Conservation (phyloP, 352 stramenopile genomes). For the Halophytophthora batemanensis region DNA sequence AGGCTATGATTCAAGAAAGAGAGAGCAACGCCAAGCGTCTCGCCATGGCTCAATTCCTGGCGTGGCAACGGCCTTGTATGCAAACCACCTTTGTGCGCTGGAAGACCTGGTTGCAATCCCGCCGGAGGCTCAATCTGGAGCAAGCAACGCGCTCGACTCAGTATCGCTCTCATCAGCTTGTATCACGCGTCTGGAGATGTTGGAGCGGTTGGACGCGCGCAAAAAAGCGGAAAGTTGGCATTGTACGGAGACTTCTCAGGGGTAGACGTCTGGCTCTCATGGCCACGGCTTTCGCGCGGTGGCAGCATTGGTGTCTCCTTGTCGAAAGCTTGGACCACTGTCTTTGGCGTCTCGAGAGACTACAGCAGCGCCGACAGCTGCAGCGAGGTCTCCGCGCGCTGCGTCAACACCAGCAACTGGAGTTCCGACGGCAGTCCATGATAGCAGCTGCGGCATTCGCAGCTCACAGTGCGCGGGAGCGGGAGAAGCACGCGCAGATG, state of each 20-base stretch:
- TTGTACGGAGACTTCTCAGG: not conserved
- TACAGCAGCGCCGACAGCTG: conserved; percentile 12
- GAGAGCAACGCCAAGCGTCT: conserved; percentile 18
- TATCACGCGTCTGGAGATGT: conserved; percentile 1
- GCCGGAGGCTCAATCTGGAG: conserved; percentile 8
- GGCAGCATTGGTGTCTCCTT: conserved; percentile 6
- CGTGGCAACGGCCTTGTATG: conserved; percentile 28
- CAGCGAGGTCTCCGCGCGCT: conserved; percentile 20
- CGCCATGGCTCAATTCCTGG: conserved; percentile 19
- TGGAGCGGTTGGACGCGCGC: too few relatives aligned
- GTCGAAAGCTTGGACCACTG: conserved; percentile 6
- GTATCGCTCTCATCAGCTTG: not conserved
- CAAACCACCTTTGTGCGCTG: conserved; percentile 23
- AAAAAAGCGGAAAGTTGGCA: too few relatives aligned
- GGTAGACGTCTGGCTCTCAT: conserved; percentile 5
- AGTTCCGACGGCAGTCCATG: conserved; percentile 32
- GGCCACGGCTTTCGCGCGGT: conserved; percentile 8
- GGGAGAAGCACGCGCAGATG: conserved; percentile 28
- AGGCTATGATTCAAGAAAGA: conserved; percentile 5
- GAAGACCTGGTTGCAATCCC: conserved; percentile 15
- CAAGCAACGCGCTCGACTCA: conserved; percentile 3
- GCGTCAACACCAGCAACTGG: conserved; percentile 19
- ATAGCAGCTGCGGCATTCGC: conserved; percentile 22
- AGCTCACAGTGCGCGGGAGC: conserved; percentile 25
- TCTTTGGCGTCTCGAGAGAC: conserved; percentile 12